Evolutionary conservation across 768 basidiomycete species (phyloP).

Genomic region (Leccinellum albellum): DNA sequence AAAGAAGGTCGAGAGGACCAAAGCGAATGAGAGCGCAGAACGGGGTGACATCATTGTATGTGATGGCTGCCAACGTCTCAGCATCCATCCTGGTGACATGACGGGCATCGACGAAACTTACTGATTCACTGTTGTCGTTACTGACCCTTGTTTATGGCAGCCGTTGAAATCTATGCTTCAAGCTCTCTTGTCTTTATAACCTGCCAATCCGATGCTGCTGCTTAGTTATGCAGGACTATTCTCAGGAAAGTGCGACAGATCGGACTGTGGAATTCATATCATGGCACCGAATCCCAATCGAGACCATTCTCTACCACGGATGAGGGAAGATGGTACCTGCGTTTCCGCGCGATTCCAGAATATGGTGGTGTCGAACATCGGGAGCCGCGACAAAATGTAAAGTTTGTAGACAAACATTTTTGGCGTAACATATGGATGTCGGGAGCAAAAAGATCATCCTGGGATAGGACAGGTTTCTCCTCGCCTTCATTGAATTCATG

Average conservation of each 20-base stretch:
- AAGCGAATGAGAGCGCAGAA: not conserved
- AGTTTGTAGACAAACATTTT: too few relatives aligned
- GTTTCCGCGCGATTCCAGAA: too few relatives aligned
- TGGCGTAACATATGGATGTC: too few relatives aligned
- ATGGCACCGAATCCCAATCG: not conserved
- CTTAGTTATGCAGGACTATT: not conserved
- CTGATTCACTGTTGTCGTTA: not conserved
- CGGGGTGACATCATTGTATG: slow-evolving; percentile 2
- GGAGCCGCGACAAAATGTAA: too few relatives aligned
- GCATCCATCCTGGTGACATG: not conserved
- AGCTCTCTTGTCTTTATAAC: not conserved
- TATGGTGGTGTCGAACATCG: too few relatives aligned
- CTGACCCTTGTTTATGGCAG: too few relatives aligned
- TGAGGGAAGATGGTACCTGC: too few relatives aligned
- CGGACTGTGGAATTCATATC: too few relatives aligned
- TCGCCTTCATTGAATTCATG: not conserved
- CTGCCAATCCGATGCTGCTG: not conserved
- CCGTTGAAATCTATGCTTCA: not conserved
- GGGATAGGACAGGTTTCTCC: not conserved
- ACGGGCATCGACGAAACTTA: not conserved
- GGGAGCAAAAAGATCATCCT: too few relatives aligned
- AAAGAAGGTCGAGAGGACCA: not conserved
- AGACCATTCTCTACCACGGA: not conserved
- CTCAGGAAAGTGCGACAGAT: not conserved
- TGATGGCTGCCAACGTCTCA: not conserved